These are phyloP conservation scores for Nakaseomyces bracarensis DNA, from an alignment of 1,139 yeast genomes.

Conservation along the genomic window DNA sequence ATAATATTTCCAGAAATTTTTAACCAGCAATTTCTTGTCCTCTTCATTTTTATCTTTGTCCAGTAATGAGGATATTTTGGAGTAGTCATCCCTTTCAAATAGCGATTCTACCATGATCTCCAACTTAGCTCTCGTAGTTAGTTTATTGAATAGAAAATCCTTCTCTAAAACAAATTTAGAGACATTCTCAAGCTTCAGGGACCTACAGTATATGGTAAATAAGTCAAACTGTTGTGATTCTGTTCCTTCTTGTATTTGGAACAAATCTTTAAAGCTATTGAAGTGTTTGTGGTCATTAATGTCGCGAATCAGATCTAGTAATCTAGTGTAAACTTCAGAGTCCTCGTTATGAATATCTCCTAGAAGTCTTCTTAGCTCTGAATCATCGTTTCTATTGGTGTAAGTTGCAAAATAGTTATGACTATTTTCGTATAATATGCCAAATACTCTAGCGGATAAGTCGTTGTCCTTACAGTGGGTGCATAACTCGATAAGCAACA, in stretches of 20 bases:
- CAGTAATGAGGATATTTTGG: conserved; percentile 16
- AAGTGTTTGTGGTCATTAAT: conserved; percentile 1
- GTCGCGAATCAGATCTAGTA: conserved; percentile 1
- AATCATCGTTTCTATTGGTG: neutral
- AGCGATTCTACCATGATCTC: conserved; percentile 21
- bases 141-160: conserved; percentile 13
- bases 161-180: neutral
- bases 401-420: neutral
- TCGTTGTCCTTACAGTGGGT: neutral
- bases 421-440: conserved; percentile 1
- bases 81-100: conserved; percentile 21
- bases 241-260: conserved; percentile 6
- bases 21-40: conserved; percentile 22
- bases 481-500: neutral
- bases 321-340: neutral
- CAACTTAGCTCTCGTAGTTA: conserved; percentile 13
- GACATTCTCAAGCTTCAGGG: neutral
- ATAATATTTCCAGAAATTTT: conserved; percentile 49
- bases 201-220: neutral
- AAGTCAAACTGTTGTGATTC: conserved; percentile 5
- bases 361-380: neutral
- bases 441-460: neutral
- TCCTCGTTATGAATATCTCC: conserved; percentile 1
- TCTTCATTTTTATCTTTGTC: conserved; percentile 12
- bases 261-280: conserved; percentile 3